Evolutionary conservation across 495 filamentous ascomycete genomes (phyloP), one percentile per base, ranked within the genome.

Genomic region (Cenococcum geophilum): DNA sequence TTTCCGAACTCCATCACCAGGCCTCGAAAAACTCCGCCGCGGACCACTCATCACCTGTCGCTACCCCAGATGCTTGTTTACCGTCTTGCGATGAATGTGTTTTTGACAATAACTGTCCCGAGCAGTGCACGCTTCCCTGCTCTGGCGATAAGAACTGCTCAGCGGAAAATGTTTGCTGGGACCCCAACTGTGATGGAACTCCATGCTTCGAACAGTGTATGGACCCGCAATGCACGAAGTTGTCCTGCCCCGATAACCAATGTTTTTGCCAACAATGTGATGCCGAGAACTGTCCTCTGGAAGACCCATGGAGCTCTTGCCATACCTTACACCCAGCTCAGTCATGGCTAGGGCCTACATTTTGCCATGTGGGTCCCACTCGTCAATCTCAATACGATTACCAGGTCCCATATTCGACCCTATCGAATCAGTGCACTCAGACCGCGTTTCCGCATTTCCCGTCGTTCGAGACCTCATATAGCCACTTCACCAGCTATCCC

Each of bases 181-280:
- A 64, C 34, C 61, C 65, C 18, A 35, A 58, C 27, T 68, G 62
- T 42, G 65, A 68, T 34, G 53, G n/a, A 14, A 10, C 27, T 14
- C 27, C 52, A 18, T 25, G 23, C 40, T 61, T 58, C 23, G 49
- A 57, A 27, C 11, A 60, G 12, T 69, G 66, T 25, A 51, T 48
- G 20, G 66, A 69, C 51, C 66, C 63, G 9, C 59, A 65, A 23
- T 69, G 66, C 43, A 60, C 63, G 11, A 66, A 69, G 53, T 14
- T 45, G 5, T 49, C 63, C 1, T 62, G 59, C 57, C 50, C 66
- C 20, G 58, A 43, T 32, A 50, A 48, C 27, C 61, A 59, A 25
- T 68, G 66, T 61, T 60, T 55, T 53, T 65, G 66, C 45, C 54
- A 56, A 43, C 43, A 62, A 16, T 68, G 66, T 40, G 58, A 54